Percentiles rank a stretch among this genome's conserved stretches.
Conservation (phyloP, 805 yeast genomes). For the Schwanniomyces vanrijiae region DNA sequence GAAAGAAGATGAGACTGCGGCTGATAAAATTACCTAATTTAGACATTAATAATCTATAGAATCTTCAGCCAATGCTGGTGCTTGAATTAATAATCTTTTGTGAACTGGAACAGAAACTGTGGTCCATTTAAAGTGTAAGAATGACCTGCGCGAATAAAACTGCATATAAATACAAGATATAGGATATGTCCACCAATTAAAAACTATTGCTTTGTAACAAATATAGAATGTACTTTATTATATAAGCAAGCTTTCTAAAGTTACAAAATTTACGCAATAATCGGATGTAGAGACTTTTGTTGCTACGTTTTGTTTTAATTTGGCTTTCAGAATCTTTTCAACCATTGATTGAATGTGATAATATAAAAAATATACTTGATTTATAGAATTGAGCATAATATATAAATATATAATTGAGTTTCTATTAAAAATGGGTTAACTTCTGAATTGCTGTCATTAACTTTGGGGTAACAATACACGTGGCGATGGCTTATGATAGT, state of each 20-base stretch:
- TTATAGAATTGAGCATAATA: no score
- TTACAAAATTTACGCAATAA: not conserved
- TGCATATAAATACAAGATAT: not conserved
- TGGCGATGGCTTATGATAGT: not conserved
- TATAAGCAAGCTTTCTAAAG: not conserved
- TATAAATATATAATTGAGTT: no score
- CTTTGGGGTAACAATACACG: not conserved
- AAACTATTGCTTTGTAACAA: not conserved
- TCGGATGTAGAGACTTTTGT: not conserved
- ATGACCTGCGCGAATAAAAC: not conserved
- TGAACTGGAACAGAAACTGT: not conserved
- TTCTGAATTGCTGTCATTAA: no score
- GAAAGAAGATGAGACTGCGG: slow-evolving; percentile 1
- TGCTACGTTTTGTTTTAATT: not conserved
- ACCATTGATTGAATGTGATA: no score
- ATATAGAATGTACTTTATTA: not conserved
- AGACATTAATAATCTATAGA: not conserved
- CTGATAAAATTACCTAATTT: not conserved
- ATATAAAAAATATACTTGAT: no score
- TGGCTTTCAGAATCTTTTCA: no score
- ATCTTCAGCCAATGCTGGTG: not conserved
- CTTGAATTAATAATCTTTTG: not conserved
- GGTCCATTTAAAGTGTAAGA: not conserved
- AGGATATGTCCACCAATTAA: not conserved
- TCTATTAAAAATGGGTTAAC: no score